phyloP scores from a whole-genome alignment of 495 filamentous ascomycete genomes.

The Viridothelium virens region DNA sequence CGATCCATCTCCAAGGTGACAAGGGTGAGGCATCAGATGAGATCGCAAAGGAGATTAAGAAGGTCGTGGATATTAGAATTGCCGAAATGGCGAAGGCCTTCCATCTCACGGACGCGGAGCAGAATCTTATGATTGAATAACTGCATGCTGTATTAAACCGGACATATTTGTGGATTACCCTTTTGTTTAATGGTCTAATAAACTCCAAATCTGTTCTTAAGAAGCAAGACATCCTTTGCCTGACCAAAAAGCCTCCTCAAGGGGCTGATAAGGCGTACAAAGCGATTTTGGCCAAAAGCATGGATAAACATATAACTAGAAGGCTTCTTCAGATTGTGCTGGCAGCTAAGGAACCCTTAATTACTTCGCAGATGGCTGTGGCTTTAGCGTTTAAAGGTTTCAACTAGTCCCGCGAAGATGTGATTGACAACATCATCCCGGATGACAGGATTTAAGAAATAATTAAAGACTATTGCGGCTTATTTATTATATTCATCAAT shows the following conservation, averaged over 20 bases:
- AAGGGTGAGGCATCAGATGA: background rate
- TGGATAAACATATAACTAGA: background rate
- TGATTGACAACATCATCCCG: background rate
- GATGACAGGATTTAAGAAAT: background rate
- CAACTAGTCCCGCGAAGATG: background rate
- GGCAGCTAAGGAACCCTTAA: background rate
- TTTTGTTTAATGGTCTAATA: background rate
- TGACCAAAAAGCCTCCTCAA: constrained; percentile 26
- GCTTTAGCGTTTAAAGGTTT: background rate
- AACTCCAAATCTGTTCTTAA: background rate
- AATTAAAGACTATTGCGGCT: constrained; percentile 32
- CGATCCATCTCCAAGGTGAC: constrained; percentile 1
- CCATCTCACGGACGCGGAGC: background rate
- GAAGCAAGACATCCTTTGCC: background rate
- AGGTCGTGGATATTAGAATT: background rate
- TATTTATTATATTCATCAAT: background rate
- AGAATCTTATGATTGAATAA: background rate
- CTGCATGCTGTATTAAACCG: background rate
- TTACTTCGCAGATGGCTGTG: background rate
- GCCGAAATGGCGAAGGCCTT: background rate
- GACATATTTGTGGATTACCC: background rate
- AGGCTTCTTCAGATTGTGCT: background rate
- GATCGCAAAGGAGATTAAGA: background rate
- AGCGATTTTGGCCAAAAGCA: constrained; percentile 28
- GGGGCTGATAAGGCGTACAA: constrained; percentile 40